Conservation (phyloP, 2,329 filamentous ascomycete genomes). For the Penicillium nordicum region DNA sequence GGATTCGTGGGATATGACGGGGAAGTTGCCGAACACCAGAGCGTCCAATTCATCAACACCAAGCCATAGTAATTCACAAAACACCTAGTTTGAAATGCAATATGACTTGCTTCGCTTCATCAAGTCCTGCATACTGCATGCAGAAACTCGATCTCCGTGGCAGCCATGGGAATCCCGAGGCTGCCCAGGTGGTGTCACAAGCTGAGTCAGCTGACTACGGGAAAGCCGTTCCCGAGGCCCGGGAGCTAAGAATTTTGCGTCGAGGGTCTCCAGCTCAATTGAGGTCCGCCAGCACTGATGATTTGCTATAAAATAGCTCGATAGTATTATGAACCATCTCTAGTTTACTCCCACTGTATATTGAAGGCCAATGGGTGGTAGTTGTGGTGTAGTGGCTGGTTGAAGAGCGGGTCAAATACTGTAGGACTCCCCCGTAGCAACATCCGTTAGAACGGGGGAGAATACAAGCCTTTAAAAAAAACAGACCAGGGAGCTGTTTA, state of each 20-base stretch:
- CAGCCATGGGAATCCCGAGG: neutral
- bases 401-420: slow-evolving; percentile 9
- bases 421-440: slow-evolving; percentile 4
- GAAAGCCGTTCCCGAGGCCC: slow-evolving; percentile 20
- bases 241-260: slow-evolving; percentile 23
- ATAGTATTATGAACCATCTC: neutral
- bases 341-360: neutral
- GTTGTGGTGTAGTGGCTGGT: slow-evolving; percentile 6
- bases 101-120: neutral
- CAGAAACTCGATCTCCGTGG: neutral
- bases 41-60: neutral
- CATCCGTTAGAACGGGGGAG: neutral
- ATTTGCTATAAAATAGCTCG: neutral
- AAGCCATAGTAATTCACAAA: neutral
- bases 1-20: neutral
- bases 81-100: neutral
- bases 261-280: slow-evolving; percentile 8
- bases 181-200: slow-evolving; percentile 9
- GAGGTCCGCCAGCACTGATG: neutral
- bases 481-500: neutral
- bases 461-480: neutral
- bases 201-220: slow-evolving; percentile 24
- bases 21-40: neutral
- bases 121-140: slow-evolving; percentile 2
- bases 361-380: slow-evolving; percentile 11